Evolutionary conservation across 805 yeast species (phyloP), one percentile per base, ranked within the genome.

Genomic region (Saccharomycopsis sp.): DNA sequence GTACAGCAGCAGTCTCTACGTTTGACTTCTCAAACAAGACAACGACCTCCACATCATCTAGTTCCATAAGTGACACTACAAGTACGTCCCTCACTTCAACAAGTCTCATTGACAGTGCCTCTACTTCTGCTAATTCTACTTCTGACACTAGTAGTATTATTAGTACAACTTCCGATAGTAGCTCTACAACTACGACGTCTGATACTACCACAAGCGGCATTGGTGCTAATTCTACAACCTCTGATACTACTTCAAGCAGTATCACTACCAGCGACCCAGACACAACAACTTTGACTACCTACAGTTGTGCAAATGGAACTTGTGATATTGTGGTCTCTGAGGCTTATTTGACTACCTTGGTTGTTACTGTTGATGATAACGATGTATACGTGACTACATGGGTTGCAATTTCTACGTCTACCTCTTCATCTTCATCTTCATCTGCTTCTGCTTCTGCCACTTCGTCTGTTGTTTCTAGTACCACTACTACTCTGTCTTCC

Each of bases 341-440:
- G n/a, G 62, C 61, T 19, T 49, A 56, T 23, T n/a, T 15, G 23
- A 58, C 59, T 17, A 61, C 63, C 12, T 44, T 56, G 34, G 41
- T 41, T n/a, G 58, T 58, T 38, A 56, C 62, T 42, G 60, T 53
- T 35, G 42, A 47, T 24, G 62, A 61, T 34, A 56, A 53, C 12
- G 59, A 59, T 19, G 54, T 23, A n/a, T 56, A 50, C 20, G 25
- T 61, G 15, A 61, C 63, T 7, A 61, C 63, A 19, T 61, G 62
- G 61, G 55, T 61, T 22, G 59, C 62, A 38, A 52, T 54, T 20
- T 34, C 57, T 2, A 60, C 59, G 38, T 14, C n/a, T n/a, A 38
- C 53, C 22, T 51, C 57, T 3, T 2, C 58, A 19, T 5, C 60
- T 12, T 65, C 76, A 1, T 68, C 82, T 29, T 52, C n/a, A 7